Evolutionary conservation across 371 early-diverging fungal genomes (phyloP).

Genomic region (Basidiobolus meristosporus): DNA sequence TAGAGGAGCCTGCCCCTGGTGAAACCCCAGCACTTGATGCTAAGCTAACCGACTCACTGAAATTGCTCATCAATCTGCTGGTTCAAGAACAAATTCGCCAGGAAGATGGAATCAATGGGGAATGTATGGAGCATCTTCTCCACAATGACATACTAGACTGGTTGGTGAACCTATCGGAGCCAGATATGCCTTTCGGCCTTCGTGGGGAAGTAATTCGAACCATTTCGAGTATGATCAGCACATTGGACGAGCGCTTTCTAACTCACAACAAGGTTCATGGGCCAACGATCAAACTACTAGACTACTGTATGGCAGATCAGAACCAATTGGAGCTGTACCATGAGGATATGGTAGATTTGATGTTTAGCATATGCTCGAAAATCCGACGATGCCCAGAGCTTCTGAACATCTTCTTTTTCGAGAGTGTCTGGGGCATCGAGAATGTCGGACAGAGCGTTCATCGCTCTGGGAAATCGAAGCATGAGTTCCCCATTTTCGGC

Average conservation of each 20-base stretch:
- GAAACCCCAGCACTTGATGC: too few relatives aligned
- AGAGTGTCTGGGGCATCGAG: constrained; percentile 38
- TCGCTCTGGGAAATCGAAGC: constrained; percentile 19
- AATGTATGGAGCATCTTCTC: constrained; percentile 83
- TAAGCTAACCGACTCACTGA: too few relatives aligned
- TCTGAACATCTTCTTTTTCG: constrained; percentile 77
- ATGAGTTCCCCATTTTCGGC: constrained; percentile 69
- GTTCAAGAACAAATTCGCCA: constrained; percentile 71
- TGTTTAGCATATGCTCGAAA: constrained; percentile 77
- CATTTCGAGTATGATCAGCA: constrained; percentile 60
- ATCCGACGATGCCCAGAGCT: constrained; percentile 76
- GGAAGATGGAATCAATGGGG: constrained; percentile 50
- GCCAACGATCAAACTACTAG: constrained; percentile 60
- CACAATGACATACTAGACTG: constrained; percentile 59
- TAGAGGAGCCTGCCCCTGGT: too few relatives aligned
- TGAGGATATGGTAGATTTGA: constrained; percentile 68
- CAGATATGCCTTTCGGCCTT: constrained; percentile 71
- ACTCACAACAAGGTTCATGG: constrained; percentile 79
- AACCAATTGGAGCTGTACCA: constrained; percentile 43
- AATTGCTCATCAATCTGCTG: too few relatives aligned
- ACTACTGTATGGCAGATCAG: constrained; percentile 38
- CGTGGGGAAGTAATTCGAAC: constrained; percentile 65
- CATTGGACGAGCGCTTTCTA: constrained; percentile 71
- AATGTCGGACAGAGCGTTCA: background rate
- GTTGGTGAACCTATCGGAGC: constrained; percentile 58